Evolutionary conservation across 805 yeast species (phyloP).

Genomic region (Barnettozyma vustinii): DNA sequence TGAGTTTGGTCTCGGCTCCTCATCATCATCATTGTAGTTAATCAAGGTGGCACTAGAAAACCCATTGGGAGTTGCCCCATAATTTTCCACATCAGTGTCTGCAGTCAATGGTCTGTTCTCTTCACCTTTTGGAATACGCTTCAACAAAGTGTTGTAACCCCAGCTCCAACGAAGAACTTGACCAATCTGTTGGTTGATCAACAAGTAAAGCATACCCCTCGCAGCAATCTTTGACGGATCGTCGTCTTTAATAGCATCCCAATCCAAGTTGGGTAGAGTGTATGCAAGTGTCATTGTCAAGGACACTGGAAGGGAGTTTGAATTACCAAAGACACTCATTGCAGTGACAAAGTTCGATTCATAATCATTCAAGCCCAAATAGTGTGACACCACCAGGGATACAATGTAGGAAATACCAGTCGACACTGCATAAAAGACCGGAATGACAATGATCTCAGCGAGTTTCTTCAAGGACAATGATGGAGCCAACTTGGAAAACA

Average conservation of each 20-base stretch:
- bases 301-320: slow-evolving; percentile 92
- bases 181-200: slow-evolving; percentile 78
- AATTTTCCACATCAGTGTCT: background rate
- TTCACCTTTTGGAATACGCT: slow-evolving; percentile 31
- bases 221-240: slow-evolving; percentile 66
- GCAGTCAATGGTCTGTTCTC: slow-evolving; percentile 7
- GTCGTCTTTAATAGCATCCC: slow-evolving; percentile 71
- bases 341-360: slow-evolving; percentile 92
- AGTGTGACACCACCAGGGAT: slow-evolving; percentile 48
- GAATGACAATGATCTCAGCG: slow-evolving; percentile 76
- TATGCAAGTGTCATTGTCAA: slow-evolving; percentile 74
- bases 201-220: slow-evolving; percentile 67
- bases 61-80: slow-evolving; percentile 1
- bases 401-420: slow-evolving; percentile 69
- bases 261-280: slow-evolving; percentile 66
- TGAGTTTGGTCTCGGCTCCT: background rate
- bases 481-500: slow-evolving; percentile 73
- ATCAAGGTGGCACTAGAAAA: slow-evolving; percentile 1
- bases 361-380: slow-evolving; percentile 56
- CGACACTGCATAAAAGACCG: slow-evolving; percentile 76
- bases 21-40: background rate
- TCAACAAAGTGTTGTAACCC: slow-evolving; percentile 71
- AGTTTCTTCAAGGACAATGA: slow-evolving; percentile 69
- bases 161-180: slow-evolving; percentile 83
- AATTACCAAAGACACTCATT: slow-evolving; percentile 95